phyloP scores from a whole-genome alignment of 306 rosid genomes.

The Styphnolobium japonicum region DNA sequence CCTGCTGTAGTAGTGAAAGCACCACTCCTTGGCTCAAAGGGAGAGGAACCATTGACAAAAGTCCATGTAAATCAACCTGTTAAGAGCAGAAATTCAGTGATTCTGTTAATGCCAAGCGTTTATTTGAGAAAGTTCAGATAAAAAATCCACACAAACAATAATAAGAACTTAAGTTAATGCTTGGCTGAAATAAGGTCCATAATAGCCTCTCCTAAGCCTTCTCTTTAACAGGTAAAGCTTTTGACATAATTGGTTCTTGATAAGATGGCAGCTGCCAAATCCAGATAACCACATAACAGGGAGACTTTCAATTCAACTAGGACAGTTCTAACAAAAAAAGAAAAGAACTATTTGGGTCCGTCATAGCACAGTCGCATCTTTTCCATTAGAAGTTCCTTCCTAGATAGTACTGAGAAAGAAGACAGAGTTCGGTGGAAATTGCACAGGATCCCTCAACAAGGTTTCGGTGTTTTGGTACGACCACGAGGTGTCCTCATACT shows the following conservation, averaged over 20 bases:
- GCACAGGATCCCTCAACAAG: no score
- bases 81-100: background rate
- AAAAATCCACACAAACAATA: background rate
- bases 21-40: constrained; percentile 98
- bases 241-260: no score
- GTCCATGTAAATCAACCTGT: constrained; percentile 83
- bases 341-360: background rate
- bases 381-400: no score
- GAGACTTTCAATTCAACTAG: no score
- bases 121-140: background rate
- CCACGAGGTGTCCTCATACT: no score
- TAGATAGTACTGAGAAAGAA: no score
- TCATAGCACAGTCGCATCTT: no score
- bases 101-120: background rate
- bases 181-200: background rate
- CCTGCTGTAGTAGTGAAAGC: constrained; percentile 90
- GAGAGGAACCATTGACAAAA: constrained; percentile 66
- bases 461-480: no score
- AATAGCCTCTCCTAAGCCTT: background rate
- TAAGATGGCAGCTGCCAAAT: no score
- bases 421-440: no score
- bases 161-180: background rate
- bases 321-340: background rate
- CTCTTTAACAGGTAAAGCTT: no score
- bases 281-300: no score